These are phyloP conservation scores for Panaeolus cyanescens DNA, from an alignment of 768 basidiomycete genomes.

Conservation along the genomic window DNA sequence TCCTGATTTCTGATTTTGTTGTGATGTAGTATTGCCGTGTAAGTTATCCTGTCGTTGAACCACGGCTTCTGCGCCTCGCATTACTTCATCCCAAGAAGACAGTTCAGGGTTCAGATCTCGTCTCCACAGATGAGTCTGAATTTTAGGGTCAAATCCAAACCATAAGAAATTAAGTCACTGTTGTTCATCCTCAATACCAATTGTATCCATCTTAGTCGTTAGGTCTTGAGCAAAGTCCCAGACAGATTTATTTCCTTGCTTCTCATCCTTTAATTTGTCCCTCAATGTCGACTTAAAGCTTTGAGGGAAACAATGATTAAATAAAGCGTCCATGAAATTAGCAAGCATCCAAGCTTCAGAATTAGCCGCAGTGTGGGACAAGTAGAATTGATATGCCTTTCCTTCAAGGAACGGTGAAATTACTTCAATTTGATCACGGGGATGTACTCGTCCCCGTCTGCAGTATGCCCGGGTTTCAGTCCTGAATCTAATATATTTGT, in stretches of 20 bases:
- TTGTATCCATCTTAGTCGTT: conserved; percentile 31
- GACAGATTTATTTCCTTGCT: conserved; percentile 28
- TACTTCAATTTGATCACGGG: conserved; percentile 16
- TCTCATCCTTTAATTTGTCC: conserved; percentile 17
- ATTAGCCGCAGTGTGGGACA: conserved; percentile 22
- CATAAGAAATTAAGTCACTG: conserved; percentile 35
- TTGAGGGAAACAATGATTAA: conserved; percentile 36
- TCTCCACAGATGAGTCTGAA: conserved; percentile 30
- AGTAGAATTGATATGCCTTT: conserved; percentile 33
- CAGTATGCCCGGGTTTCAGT: conserved; percentile 23
- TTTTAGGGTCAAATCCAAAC: conserved; percentile 24
- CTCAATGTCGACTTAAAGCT: conserved; percentile 26
- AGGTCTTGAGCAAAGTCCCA: conserved; percentile 34
- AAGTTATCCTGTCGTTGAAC: no score
- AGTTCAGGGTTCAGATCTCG: conserved; percentile 26
- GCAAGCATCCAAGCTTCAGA: conserved; percentile 23
- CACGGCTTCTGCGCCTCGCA: conserved; percentile 26
- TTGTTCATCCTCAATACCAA: conserved; percentile 25
- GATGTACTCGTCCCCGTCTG: conserved; percentile 15
- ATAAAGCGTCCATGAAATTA: conserved; percentile 31
- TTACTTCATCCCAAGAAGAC: conserved; percentile 23
- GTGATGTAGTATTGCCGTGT: no score
- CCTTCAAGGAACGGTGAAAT: conserved; percentile 30
- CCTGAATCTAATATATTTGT: conserved; percentile 24
- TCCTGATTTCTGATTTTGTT: no score